Conservation (phyloP, 2,329 filamentous ascomycete genomes). For the Sordariomycetes sp. region DNA sequence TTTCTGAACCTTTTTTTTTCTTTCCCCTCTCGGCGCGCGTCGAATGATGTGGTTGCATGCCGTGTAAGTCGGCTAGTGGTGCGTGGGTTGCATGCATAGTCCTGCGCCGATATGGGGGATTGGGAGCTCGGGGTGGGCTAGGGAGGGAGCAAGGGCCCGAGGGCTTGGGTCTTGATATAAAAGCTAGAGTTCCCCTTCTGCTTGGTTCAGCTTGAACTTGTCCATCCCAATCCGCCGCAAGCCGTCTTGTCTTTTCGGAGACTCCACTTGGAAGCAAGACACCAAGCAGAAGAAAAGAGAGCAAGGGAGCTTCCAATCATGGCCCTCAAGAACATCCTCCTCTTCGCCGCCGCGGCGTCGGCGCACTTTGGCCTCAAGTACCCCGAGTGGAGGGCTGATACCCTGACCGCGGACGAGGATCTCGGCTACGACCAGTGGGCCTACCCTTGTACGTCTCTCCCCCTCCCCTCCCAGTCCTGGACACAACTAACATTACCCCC, state of each 20-base stretch:
- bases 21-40: too few species aligned
- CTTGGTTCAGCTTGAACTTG: too few species aligned
- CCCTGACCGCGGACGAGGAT: conserved; percentile 20
- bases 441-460: conserved; percentile 32
- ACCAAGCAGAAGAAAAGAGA: neutral
- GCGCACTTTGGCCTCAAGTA: conserved; percentile 36
- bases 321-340: conserved; percentile 16
- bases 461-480: neutral
- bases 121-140: too few species aligned
- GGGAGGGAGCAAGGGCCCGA: too few species aligned
- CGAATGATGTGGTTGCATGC: too few species aligned
- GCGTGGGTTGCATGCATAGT: too few species aligned
- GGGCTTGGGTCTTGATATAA: too few species aligned
- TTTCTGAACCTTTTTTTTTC: too few species aligned
- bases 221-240: too few species aligned
- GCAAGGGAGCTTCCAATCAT: conserved; percentile 12
- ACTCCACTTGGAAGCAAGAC: neutral
- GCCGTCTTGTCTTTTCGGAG: neutral
- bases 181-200: too few species aligned
- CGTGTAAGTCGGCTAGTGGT: too few species aligned
- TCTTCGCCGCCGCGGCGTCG: conserved; percentile 22
- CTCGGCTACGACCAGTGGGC: conserved; percentile 32
- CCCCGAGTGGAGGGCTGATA: conserved; percentile 34
- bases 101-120: too few species aligned
- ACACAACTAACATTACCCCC: conserved; percentile 1